Evolutionary conservation across 768 basidiomycete species (phyloP), one percentile per base, ranked within the genome.

Genomic region (Scleroderma citrinum): DNA sequence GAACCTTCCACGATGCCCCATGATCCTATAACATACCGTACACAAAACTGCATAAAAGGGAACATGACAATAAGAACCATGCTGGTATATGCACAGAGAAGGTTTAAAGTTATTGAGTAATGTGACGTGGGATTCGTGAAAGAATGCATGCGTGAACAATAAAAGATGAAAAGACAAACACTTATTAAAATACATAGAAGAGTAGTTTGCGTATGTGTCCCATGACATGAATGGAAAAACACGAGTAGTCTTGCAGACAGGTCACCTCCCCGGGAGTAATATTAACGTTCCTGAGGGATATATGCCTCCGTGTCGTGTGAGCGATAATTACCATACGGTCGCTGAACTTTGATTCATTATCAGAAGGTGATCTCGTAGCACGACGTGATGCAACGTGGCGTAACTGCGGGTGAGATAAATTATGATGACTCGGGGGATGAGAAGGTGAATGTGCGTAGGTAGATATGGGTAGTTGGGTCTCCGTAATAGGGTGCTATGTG

Each of bases 81-180:
- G 3, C 29, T 29, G 32, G 23, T 12, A n/a, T 31, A 26, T 30
- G 29, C 17, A 30, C 24, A 32, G 11, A 10, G 5, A 16, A 23
- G 17, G 20, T 7, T 42, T 24, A 26, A 46, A 14, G 34, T 31
- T 23, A 36, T 42, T 29, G 20, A 7, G 34, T 35, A 26, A 16
- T 21, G 19, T 21, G 20, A 35, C 41, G 35, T 48, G 48, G 29
- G n/a, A 46, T n/a, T 35, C 41, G n/a, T 48, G 31, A 41, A 32
- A 7, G n/a, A n/a, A n/a, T n/a, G 11, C 14, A 21, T 7, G 21
- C 6, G 40, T 29, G n/a, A 8, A 14, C 3, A 42, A n/a, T 14
- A 26, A 14, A 2, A 29, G 6, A 42, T 16, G 21, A 13, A 16
- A 23, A 40, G n/a, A 5, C n/a, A 23, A 39, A 39, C 13, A 13